Evolutionary conservation across 441 rosid genomes (phyloP), one percentile per base, ranked within the genome.

Genomic region (Euphorbia schlechtendalii): DNA sequence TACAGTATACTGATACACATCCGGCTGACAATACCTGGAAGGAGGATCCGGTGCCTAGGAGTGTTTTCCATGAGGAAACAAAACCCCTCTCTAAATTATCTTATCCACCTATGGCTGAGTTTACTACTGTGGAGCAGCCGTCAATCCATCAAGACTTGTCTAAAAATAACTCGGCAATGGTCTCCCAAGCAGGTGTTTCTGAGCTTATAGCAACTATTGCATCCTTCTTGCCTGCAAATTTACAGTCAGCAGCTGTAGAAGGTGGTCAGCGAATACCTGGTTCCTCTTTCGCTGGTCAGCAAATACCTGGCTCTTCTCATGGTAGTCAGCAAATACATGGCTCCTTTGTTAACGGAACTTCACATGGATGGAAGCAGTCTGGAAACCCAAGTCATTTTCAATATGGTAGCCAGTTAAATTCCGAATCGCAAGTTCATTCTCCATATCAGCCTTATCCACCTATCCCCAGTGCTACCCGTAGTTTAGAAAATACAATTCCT

Each of bases 121-220:
- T 83, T 59, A 30, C 57, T 51, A 25, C 67, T 10, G 71, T n/a
- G n/a, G n/a, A n/a, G n/a, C n/a, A 62, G 55, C 84, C 73, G 57
- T 70, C 90, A 59, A 65, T 65, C 67, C 59, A 82, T 72, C 82
- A 74, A 60, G 80, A 75, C 38, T 73, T 77, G 64, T 66, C 71
- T 13, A 57, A 75, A 54, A 76, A 25, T 56, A 80, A 71, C 62
- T 43, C 72, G 45, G 61, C 73, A 24, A 61, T 76, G 49, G 65
- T 61, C 22, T 76, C 94, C 48, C 89, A 77, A 77, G 66, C 84
- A 40, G 88, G 96, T 65, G 78, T 86, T 48, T 77, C 83, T 0
- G 96, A 94, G 76, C 87, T 91, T 48, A 78, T 94, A 69, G 93
- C 96, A 51, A 78, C 87, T 66, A 79, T 94, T 74, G 73, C 94